Conservation (phyloP, 2,329 filamentous ascomycete genomes). For the Westerdykella ornata region DNA sequence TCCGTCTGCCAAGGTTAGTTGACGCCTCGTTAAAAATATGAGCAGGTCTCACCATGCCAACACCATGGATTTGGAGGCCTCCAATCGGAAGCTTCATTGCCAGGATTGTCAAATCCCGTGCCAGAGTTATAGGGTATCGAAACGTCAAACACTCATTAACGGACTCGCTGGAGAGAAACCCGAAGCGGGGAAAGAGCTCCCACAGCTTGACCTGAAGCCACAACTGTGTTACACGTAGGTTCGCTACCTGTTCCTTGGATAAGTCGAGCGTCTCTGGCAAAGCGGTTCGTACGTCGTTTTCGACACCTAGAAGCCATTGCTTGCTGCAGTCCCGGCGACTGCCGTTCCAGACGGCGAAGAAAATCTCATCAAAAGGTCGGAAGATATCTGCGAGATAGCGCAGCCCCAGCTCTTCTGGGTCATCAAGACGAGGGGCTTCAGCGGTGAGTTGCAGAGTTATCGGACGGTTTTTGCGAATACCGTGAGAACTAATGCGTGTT, state of each 20-base stretch:
- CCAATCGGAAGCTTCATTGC: conserved; percentile 17
- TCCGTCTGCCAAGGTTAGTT: conserved; percentile 17
- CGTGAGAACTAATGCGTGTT: conserved; percentile 53
- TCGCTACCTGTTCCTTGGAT: conserved; percentile 49
- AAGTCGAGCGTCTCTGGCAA: conserved; percentile 48
- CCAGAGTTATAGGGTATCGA: conserved; percentile 57
- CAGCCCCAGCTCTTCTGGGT: conserved; percentile 55
- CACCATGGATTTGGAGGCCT: conserved; percentile 22
- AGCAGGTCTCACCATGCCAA: conserved; percentile 20
- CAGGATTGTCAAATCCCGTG: conserved; percentile 52
- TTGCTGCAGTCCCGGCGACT: conserved; percentile 52
- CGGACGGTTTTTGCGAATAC: conserved; percentile 62
- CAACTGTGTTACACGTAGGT: conserved; percentile 54
- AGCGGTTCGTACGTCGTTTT: conserved; percentile 56
- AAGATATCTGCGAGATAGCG: conserved; percentile 56
- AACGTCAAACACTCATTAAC: conserved; percentile 54
- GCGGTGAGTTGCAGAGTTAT: conserved; percentile 64
- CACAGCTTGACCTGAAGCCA: conserved; percentile 60
- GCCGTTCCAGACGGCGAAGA: conserved; percentile 62
- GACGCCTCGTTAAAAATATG: neutral
- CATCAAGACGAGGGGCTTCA: conserved; percentile 55
- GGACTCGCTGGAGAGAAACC: conserved; percentile 43
- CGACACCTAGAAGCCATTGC: conserved; percentile 52
- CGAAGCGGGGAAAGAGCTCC: conserved; percentile 55
- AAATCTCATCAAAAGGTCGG: conserved; percentile 58